Base-by-base conservation (phyloP, 805 yeast species). In the Komagataella pseudopastoris region DNA sequence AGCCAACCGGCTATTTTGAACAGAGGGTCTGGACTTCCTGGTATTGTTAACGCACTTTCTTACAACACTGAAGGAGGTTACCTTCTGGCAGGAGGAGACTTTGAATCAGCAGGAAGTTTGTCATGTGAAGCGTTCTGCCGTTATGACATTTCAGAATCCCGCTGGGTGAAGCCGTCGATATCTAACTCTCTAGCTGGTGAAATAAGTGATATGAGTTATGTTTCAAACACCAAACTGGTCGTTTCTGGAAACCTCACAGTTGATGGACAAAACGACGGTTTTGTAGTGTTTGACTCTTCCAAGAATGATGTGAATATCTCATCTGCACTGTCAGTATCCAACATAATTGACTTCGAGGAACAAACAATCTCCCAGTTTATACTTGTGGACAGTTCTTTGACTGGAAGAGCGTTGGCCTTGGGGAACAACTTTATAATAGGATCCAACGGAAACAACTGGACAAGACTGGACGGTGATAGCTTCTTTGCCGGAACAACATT, bases 81-180 rank as follows among this genome's bases (percentile, higher is more conserved):
- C 17, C 65, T 88, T 23, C 70, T 82, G 30, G 86, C 86, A 10
- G 96, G 85, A 45, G 96, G 97, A 22, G 71, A 75, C 46, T 88
- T 86, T 61, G 74, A 71, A 18, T 62, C 70, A 18, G 81, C 85
- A 1, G 82, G 84, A 0, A 67, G 77, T 4, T 65, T 75, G 36
- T 63, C 67, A 23, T 89, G 96, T 64, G 63, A 70, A 2, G 74
- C 78, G 1, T 64, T 90, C 44, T 89, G 96, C 62, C 66, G 83
- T 43, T 87, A 77, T 61, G 82, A 83, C 58, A 63, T 80, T 54
- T 60, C 65, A 3, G 69, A 71, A 36, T 67, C 76, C 0, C 67
- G 81, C 18, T 83, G 95, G 86, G 64, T 66, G 6, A 67, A 59
- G 53, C 76, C 79, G 3, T 65, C 67, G 39, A 53, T 30, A 30